A percentile compares a stretch with the other conserved stretches of the same genome.
Evolutionary conservation across 192 early-diverging fungal genomes (phyloP).

Genomic region (Dissophora globulifera): DNA sequence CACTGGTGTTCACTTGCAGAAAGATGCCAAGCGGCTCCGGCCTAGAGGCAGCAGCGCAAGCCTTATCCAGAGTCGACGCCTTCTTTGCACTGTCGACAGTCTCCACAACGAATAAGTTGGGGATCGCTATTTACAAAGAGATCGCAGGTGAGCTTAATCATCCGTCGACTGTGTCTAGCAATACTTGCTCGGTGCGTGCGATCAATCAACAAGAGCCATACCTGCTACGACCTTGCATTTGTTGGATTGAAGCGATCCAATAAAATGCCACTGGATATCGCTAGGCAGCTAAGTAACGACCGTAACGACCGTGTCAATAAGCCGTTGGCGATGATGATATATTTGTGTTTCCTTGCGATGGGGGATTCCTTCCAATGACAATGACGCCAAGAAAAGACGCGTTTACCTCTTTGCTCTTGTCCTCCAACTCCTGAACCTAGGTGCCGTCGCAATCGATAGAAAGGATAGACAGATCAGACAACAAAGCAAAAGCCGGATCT

Average conservation of each 20-base stretch:
- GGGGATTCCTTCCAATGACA: no score
- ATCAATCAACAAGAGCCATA: no score
- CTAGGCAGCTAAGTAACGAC: slow-evolving; percentile 78
- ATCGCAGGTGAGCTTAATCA: no score
- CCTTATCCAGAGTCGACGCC: slow-evolving; percentile 84
- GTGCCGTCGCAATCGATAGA: no score
- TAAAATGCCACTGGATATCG: slow-evolving; percentile 98
- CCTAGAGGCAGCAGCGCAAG: slow-evolving; percentile 64
- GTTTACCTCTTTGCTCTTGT: slow-evolving; percentile 84
- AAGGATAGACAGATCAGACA: neutral
- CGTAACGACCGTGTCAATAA: neutral
- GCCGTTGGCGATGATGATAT: neutral
- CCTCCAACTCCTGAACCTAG: slow-evolving; percentile 92
- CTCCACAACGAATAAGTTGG: slow-evolving; percentile 93
- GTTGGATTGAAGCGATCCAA: slow-evolving; percentile 96
- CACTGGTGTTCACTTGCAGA: slow-evolving; percentile 96
- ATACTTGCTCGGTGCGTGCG: no score
- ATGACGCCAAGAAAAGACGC: no score
- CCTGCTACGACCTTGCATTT: slow-evolving; percentile 91
- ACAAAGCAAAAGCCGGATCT: neutral
- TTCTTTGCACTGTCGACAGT: slow-evolving; percentile 89
- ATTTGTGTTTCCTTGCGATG: no score
- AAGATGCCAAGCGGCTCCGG: slow-evolving; percentile 77
- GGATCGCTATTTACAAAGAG: slow-evolving; percentile 60
- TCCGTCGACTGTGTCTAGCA: no score